Conservation (phyloP, 305 asterid genomes). For the Rubia tinctorum region DNA sequence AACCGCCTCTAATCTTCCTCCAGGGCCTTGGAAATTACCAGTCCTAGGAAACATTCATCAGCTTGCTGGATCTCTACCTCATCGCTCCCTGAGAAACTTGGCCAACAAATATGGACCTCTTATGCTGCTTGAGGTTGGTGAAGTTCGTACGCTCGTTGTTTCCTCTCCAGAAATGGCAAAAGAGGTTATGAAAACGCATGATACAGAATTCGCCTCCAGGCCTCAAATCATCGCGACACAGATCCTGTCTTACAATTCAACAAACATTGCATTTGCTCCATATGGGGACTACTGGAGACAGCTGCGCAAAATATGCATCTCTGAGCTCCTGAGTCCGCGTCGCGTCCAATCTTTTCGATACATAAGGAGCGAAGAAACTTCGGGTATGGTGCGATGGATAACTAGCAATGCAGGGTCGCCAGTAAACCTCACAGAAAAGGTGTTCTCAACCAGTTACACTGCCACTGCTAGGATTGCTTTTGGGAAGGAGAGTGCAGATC, state of each 20-base stretch:
- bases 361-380: constrained; percentile 17
- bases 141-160: neutral
- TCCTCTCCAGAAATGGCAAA: constrained; percentile 2
- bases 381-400: constrained; percentile 7
- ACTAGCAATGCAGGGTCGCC: constrained; percentile 1
- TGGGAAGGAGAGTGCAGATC: constrained; percentile 17
- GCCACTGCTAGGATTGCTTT: constrained; percentile 20
- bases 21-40: constrained; percentile 3
- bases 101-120: constrained; percentile 1
- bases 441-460: constrained; percentile 10
- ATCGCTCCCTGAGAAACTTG: constrained; percentile 1
- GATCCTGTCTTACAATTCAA: constrained; percentile 1
- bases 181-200: constrained; percentile 1
- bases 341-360: constrained; percentile 20
- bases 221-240: neutral
- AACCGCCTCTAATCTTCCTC: neutral
- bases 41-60: constrained; percentile 1
- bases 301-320: neutral
- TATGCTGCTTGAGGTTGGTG: neutral
- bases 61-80: constrained; percentile 1
- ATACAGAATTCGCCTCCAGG: neutral
- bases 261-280: constrained; percentile 6
- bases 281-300: constrained; percentile 3
- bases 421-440: constrained; percentile 15
- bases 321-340: neutral